phyloP scores from a whole-genome alignment of 1,284 basidiomycete species.

The Schizophyllum amplum region DNA sequence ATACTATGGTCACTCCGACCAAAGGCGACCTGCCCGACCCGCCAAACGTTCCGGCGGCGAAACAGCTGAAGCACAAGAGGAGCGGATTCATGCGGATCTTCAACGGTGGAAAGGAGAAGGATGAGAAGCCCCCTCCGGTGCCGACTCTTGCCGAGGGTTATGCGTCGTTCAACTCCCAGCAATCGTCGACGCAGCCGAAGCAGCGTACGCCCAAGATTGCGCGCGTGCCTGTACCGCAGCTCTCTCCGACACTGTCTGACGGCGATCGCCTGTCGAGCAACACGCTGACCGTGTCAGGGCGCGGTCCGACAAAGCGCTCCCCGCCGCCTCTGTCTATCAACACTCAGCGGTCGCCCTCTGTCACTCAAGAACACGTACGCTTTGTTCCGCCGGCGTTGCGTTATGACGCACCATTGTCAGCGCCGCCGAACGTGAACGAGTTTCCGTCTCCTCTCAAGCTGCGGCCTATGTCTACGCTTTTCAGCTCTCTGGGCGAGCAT shows the following conservation, averaged over 20 bases:
- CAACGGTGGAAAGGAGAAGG: constrained; percentile 46
- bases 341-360: constrained; percentile 18
- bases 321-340: constrained; percentile 39
- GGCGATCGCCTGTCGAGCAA: constrained; percentile 5
- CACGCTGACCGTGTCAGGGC: constrained; percentile 4
- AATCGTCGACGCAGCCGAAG: constrained; percentile 5
- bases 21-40: constrained; percentile 32
- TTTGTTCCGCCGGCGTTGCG: constrained; percentile 25
- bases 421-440: constrained; percentile 51
- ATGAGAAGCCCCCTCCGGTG: constrained; percentile 43
- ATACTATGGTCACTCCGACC: constrained; percentile 29
- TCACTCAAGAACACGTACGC: neutral
- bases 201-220: constrained; percentile 9
- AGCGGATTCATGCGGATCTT: constrained; percentile 78
- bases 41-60: constrained; percentile 21
- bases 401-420: constrained; percentile 32
- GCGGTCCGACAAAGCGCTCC: constrained; percentile 26
- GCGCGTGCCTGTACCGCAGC: constrained; percentile 39
- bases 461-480: constrained; percentile 68
- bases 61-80: constrained; percentile 59
- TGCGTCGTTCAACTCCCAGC: constrained; percentile 23
- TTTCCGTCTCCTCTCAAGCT: constrained; percentile 57
- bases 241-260: constrained; percentile 22
- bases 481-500: constrained; percentile 62
- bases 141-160: constrained; percentile 37